A percentile compares a stretch with the other conserved stretches of the same genome.
Conservation (phyloP, 768 basidiomycete species). For the Lyophyllum decastes region DNA sequence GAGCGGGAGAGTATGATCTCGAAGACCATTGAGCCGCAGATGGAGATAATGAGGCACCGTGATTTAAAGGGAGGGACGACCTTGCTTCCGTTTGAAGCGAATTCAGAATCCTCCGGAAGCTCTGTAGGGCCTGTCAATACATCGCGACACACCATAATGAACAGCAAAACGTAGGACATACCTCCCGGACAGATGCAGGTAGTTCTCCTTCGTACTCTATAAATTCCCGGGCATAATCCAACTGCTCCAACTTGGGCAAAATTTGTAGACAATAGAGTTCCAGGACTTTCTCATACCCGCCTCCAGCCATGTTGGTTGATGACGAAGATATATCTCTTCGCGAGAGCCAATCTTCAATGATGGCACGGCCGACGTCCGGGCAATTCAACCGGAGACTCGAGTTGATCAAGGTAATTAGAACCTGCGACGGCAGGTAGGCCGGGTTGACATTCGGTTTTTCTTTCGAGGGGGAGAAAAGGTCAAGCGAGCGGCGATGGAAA, state of each 20-base stretch:
- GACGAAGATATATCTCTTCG: constrained; percentile 44
- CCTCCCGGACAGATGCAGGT: constrained; percentile 48
- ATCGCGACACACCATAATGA: neutral
- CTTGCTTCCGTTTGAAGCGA: constrained; percentile 40
- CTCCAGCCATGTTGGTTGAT: constrained; percentile 32
- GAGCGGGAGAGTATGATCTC: constrained; percentile 47
- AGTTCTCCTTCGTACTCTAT: constrained; percentile 74
- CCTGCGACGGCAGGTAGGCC: constrained; percentile 66
- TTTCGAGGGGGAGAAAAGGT: constrained; percentile 61
- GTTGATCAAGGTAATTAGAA: constrained; percentile 70
- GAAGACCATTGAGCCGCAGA: constrained; percentile 31
- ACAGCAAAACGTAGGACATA: constrained; percentile 28
- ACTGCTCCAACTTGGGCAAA: constrained; percentile 71
- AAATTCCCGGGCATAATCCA: constrained; percentile 81
- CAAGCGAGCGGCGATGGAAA: constrained; percentile 64
- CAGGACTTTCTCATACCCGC: constrained; percentile 72
- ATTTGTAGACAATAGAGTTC: constrained; percentile 78
- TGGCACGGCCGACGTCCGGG: constrained; percentile 58
- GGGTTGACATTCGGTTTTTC: constrained; percentile 45
- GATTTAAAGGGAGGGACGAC: constrained; percentile 29
- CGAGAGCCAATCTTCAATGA: constrained; percentile 82
- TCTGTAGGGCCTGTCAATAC: constrained; percentile 26
- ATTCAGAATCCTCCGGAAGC: constrained; percentile 40
- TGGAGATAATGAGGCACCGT: constrained; percentile 22
- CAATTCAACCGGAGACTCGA: constrained; percentile 69